Percentiles rank a stretch among this genome's conserved stretches.
Conservation (phyloP, 257 asterid genomes). For the Nicotiana undulata region DNA sequence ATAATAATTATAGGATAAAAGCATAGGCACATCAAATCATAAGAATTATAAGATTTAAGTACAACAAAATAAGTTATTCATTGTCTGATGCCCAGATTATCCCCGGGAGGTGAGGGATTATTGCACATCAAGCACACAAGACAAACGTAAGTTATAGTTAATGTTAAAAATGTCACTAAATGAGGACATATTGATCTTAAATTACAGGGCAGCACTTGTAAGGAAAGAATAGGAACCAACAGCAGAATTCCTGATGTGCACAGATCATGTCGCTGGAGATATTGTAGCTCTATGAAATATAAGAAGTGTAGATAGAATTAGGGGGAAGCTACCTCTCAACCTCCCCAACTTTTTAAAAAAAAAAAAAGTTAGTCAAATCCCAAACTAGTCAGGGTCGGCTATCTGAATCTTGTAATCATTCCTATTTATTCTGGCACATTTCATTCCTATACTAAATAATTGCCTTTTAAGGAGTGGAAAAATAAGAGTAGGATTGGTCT, state of each 20-base stretch:
- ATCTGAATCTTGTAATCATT: not conserved
- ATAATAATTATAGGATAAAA: no score
- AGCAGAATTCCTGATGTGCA: not conserved
- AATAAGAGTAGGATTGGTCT: not conserved
- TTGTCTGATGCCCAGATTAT: not conserved
- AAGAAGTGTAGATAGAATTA: not conserved
- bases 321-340: not conserved
- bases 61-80: not conserved
- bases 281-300: not conserved
- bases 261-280: not conserved
- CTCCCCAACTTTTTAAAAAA: not conserved
- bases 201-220: not conserved
- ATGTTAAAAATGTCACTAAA: not conserved
- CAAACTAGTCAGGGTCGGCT: not conserved
- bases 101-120: not conserved
- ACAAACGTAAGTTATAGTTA: not conserved
- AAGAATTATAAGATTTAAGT: not conserved
- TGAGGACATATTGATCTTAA: not conserved
- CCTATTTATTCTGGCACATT: not conserved
- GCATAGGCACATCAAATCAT: no score
- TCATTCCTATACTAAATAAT: not conserved
- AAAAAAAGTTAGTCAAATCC: not conserved
- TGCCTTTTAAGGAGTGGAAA: not conserved
- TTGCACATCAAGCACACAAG: not conserved
- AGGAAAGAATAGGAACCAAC: not conserved